Base-by-base conservation (phyloP, 2,329 filamentous ascomycete genomes). In the Pseudocercospora macadamiae region DNA sequence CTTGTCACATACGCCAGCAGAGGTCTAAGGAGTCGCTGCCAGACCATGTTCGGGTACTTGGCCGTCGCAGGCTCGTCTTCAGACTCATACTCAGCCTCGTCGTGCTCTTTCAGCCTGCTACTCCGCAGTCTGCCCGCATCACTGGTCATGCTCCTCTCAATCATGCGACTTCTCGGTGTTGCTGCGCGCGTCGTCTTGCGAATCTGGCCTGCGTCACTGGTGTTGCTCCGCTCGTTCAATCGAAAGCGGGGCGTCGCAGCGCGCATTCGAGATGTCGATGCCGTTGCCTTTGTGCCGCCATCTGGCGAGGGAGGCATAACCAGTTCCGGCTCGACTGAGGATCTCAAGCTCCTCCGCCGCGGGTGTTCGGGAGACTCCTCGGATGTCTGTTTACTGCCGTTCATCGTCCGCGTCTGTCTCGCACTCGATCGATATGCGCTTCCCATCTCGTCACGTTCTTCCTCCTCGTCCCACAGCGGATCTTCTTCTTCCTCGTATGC, bases 1-100 rank as follows among this genome's bases (percentile, higher is more conserved):
- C 83, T 83, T 2, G 83, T 62, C 2, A 77, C 58, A 80, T 87
- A 89, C 7, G 62, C 68, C 10, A 78, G 30, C 1, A 76, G 26
- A 1, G 79, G 77, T 3, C 58, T 66, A 2, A 74, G 28, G 4
- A 76, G 53, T 14, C 73, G 71, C 2, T 65, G 34, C 69, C 71
- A 77, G 14, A 75, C 39, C 49, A 64, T 10, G n/a, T 44, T 56
- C 1, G 62, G 44, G 25, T 60, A 64, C 37, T 63, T 56, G 4
- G 59, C 26, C 14, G 26, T 47, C 2, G 39, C 39, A 7, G 26
- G 26, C 16, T 66, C 65, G 1, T 65, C 61, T 8, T 68, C 68
- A 5, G 62, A 63, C 2, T 64, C 63, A 3, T 69, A 60, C 14
- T 70, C 66, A 2, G 59, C 65, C 47, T 69, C 66, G 9, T 68